Conservation (phyloP, 306 rosid species). For the cucumber (Cucumis sativus) region Cucumber_9930_V3 NC_026660.2:10933501-10934000, state of each 20-base stretch:
- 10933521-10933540: too few species aligned
- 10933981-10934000: constrained; percentile 1
- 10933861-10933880: not conserved
- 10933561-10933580: not conserved
- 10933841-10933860: not conserved
- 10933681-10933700: not conserved
- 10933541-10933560: too few species aligned
- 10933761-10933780: too few species aligned
- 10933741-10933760: too few species aligned
- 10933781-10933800: too few species aligned
- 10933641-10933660: not conserved
- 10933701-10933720: not conserved
- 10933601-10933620: not conserved
- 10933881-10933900: not conserved
- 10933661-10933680: not conserved
- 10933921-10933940: too few species aligned
- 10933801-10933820: not conserved
- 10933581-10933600: not conserved
- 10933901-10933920: not conserved
- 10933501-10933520: too few species aligned
- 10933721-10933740: too few species aligned
- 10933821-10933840: not conserved
- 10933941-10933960: not conserved
- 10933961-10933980: not conserved
- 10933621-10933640: not conserved